Evolutionary conservation across 306 rosid species (phyloP), one percentile per base, ranked within the genome.

Genomic region (Gynostemma pentaphyllum): DNA sequence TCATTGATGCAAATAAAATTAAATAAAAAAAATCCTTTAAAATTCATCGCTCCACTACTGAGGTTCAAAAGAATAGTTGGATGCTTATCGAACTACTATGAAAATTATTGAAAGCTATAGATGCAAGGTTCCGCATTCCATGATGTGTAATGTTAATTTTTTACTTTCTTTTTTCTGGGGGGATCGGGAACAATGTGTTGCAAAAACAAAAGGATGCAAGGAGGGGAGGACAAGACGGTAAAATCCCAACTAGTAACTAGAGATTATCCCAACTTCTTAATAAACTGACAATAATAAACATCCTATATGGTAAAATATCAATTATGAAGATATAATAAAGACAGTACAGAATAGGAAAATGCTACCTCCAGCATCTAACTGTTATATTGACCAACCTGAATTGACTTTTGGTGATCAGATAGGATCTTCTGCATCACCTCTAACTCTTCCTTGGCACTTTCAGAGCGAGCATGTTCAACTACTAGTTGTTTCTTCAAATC

Each of bases 401-500:
- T 70, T 56, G 68, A 70, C 63, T 68, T 77, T 71, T 76, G 79
- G 68, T 72, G 68, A 26, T 79, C 85, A 45, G 29, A 60, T 42
- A 81, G 70, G 63, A 81, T 75, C 70, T 66, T 75, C 40, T 62
- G 71, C 47, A 39, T 42, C 37, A 4, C 16, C 44, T 66, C 73
- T 72, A 76, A 72, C 23, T 77, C 80, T 49, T 81, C 78, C 68
- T 69, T 80, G 16, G 49, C 51, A 16, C 37, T 64, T 68, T 61
- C 74, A 42, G 67, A 62, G 29, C 41, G 62, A 53, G 75, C 53
- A 49, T 46, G 76, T 70, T 75, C 80, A 40, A 69, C 83, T 62
- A 79, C 82, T 37, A 71, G 67, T 71, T 79, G 72, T 69, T 76
- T 75, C 54, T 68, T 57, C 68, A 85, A 68, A 64, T 77, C 80